Evolutionary conservation across 2,329 filamentous ascomycete species (phyloP), one percentile per base, ranked within the genome.

Genomic region (Colletotrichum truncatum): DNA sequence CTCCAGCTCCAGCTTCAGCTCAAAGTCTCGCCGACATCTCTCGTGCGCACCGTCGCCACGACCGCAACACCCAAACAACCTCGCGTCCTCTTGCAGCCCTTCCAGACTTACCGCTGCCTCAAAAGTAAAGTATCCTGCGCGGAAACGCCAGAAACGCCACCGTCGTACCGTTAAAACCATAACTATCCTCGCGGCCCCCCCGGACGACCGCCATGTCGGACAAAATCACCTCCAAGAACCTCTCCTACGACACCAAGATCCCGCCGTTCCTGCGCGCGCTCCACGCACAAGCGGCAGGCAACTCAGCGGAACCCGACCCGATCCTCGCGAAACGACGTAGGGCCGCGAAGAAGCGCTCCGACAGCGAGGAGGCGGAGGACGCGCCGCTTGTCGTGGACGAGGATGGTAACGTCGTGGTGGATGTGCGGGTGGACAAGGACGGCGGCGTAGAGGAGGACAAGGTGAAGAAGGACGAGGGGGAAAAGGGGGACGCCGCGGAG

Each of bases 361-460:
- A 81, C 64, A 89, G 90, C 70, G 89, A 90, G 39, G 89, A 93
- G 66, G 91, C 91, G 11, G 92, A 95, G 70, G 92, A 95, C 75
- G 90, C 84, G 52, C 93, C 93, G 0, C 84, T 93, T 0, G 88
- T 93, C 54, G 87, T 96, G 4, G 87, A 95, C 69, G 92, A 93
- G 73, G 83, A 86, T 4, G 91, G 88, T 52, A 91, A 93, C 58
- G 84, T 90, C 28, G 85, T 90, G n/a, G n/a, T n/a, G 28, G 48
- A 76, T 78, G 70, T 87, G 71, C 67, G 85, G 16, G 74, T 85
- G 4, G 78, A 77, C 55, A 74, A 75, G 45, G 81, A 85, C 66
- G 83, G 83, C 7, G 73, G 67, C 4, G 77, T 82, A n/a, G 78
- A 73, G n/a, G 70, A 67, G 28, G 62, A 73, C 70, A 66, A 64